These are phyloP conservation scores for Amaranthus tricolor DNA, from an alignment of 179 eudicot species.

Conservation along the genomic window DNA sequence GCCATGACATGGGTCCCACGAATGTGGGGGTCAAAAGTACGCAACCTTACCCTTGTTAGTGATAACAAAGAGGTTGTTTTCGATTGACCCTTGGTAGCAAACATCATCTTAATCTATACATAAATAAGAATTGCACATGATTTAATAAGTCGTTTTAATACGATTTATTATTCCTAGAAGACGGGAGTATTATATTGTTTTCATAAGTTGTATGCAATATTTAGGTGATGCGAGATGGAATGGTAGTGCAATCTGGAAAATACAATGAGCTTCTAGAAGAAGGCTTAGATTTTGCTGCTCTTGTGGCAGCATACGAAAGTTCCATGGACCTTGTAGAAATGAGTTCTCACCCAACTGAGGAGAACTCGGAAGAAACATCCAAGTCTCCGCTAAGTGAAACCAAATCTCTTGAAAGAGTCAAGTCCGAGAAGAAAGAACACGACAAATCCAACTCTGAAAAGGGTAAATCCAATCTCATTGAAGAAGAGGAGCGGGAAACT, in stretches of 20 bases:
- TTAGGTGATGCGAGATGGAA: constrained; percentile 90
- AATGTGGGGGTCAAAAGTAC: too few species aligned
- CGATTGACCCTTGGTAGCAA: too few species aligned
- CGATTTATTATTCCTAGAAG: background rate
- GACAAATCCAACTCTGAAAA: constrained; percentile 30
- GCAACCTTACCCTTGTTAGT: too few species aligned
- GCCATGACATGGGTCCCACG: too few species aligned
- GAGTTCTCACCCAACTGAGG: constrained; percentile 25
- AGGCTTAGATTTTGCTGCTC: constrained; percentile 60
- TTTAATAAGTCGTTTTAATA: too few species aligned
- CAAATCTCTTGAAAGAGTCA: constrained; percentile 33
- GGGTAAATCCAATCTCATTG: constrained; percentile 63
- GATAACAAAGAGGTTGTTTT: too few species aligned
- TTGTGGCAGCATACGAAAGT: constrained; percentile 71
- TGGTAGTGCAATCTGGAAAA: constrained; percentile 76
- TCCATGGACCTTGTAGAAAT: constrained; percentile 81
- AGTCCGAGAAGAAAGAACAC: constrained; percentile 32
- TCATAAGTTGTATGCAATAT: constrained; percentile 7
- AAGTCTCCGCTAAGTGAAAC: constrained; percentile 27
- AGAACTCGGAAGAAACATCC: constrained; percentile 6
- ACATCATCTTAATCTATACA: too few species aligned
- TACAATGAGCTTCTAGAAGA: constrained; percentile 58
- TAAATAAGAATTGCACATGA: background rate
- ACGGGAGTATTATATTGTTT: background rate
- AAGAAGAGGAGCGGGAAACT: constrained; percentile 85